A percentile compares a stretch with the other conserved stretches of the same genome.
These are phyloP conservation scores for Oryza punctata DNA, from an alignment of 176 grass and related monocot genomes.

Conservation along the genomic window DNA sequence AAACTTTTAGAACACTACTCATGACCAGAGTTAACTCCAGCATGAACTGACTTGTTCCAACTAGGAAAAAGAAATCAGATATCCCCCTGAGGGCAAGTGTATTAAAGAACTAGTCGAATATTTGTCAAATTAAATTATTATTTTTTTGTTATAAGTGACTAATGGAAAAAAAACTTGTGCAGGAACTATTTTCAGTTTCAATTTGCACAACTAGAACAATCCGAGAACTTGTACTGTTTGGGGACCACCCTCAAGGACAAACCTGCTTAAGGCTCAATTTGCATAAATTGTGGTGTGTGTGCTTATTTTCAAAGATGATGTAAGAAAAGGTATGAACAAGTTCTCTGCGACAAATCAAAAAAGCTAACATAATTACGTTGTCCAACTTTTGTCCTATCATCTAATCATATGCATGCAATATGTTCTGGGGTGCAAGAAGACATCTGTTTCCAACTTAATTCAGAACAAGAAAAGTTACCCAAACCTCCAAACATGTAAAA, in stretches of 20 bases:
- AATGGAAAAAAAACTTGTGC: not conserved
- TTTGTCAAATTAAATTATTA: not conserved
- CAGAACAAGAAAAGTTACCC: not conserved
- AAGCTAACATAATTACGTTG: not conserved
- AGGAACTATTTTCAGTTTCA: slow-evolving; percentile 4
- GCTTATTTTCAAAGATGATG: not conserved
- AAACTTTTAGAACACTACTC: slow-evolving; percentile 4
- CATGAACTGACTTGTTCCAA: not conserved
- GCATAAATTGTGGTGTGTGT: not conserved
- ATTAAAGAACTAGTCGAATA: not conserved
- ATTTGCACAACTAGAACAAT: slow-evolving; percentile 6
- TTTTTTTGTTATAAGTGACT: not conserved
- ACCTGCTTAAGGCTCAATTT: not conserved
- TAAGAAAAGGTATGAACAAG: not conserved
- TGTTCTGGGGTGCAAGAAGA: not conserved
- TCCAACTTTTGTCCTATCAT: not conserved
- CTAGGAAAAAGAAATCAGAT: not conserved
- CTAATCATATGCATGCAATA: not conserved
- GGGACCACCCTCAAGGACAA: not conserved
- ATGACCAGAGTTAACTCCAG: slow-evolving; percentile 11
- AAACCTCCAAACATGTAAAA: not conserved
- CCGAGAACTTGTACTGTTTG: not conserved
- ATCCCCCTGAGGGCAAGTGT: not conserved
- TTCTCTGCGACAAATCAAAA: not conserved
- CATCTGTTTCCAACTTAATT: not conserved